Evolutionary conservation across 1,139 yeast genomes (phyloP).

Genomic region (Lodderomyces elongisporus): DNA sequence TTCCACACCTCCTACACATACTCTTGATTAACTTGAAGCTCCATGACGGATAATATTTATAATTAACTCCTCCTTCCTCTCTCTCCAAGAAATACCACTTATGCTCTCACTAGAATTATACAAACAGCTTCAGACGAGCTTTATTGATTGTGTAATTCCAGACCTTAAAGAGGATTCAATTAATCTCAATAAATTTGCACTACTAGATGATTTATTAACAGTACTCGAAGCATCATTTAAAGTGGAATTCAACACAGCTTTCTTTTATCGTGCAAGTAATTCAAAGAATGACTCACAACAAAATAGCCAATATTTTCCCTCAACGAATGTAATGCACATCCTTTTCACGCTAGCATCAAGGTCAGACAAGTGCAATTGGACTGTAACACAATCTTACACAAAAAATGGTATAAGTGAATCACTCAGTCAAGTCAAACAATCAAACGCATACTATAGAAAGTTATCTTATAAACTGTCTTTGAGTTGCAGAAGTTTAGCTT

Average conservation of each 20-base stretch:
- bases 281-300: too few relatives aligned
- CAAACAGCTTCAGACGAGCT: constrained; percentile 15
- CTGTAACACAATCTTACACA: constrained; percentile 9
- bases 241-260: background rate
- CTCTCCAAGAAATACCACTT: too few relatives aligned
- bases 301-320: constrained; percentile 16
- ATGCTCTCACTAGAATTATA: constrained; percentile 6
- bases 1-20: too few relatives aligned
- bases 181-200: constrained; percentile 19
- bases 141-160: constrained; percentile 22
- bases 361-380: constrained; percentile 23
- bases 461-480: too few relatives aligned
- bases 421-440: constrained; percentile 15
- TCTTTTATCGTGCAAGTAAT: constrained; percentile 6
- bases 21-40: too few relatives aligned
- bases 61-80: too few relatives aligned
- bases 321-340: constrained; percentile 23
- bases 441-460: constrained; percentile 6
- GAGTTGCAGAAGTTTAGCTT: too few relatives aligned
- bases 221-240: constrained; percentile 22
- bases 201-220: constrained; percentile 27
- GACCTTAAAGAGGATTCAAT: constrained; percentile 16
- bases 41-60: too few relatives aligned
- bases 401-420: constrained; percentile 18
- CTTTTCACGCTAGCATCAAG: constrained; percentile 30